Base-by-base conservation (phyloP, 2,329 filamentous ascomycete genomes). In the Claviceps quebecensis region DNA sequence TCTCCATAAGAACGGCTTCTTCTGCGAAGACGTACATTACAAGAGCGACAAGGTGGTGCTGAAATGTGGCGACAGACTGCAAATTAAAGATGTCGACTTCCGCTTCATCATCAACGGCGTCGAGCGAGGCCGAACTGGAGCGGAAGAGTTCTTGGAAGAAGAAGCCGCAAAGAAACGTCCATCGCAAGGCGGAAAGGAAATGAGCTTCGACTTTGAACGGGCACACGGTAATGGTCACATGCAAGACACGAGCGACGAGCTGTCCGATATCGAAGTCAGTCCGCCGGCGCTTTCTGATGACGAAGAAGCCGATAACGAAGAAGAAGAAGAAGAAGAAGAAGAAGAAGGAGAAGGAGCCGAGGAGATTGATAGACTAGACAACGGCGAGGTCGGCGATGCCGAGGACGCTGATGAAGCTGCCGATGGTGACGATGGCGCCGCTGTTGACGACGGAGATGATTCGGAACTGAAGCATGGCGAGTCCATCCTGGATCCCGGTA, bases 191-290 rank as follows among this genome's bases (percentile, higher is more conserved):
- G 78, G 78, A 51, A 83, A 83, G 61, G 76, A 82, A 56, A 87
- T 87, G 81, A 86, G 82, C 63, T 83, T 86, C 55, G 81, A 83
- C 51, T 87, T 87, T 58, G 81, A 84, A 60, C 76, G 78, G 60
- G 74, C 76, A 0, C 73, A 78, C 53, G 77, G 77, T 41, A 72
- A 75, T 52, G 78, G 73, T 37, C 74, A 78, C 41, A 71, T 75
- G 43, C 71, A 72, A 45, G 77, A 79, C 54, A 79, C 75, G 2
- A 80, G 76, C 54, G 75, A 77, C 50, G 72, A 74, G 43, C 57
- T 74, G 9, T 75, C 73, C 0, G 70, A 72, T 17, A 64, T 72
- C 47, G 68, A 65, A 9, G 61, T 66, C 51, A 71, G 70, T 52
- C 63, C 68, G 5, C 63, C 66, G 1, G 71, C 69, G 26, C 63